Percentiles rank a stretch among this genome's conserved stretches.
These are phyloP conservation scores for Vinca minor DNA, from an alignment of 257 asterid species.

Conservation along the genomic window DNA sequence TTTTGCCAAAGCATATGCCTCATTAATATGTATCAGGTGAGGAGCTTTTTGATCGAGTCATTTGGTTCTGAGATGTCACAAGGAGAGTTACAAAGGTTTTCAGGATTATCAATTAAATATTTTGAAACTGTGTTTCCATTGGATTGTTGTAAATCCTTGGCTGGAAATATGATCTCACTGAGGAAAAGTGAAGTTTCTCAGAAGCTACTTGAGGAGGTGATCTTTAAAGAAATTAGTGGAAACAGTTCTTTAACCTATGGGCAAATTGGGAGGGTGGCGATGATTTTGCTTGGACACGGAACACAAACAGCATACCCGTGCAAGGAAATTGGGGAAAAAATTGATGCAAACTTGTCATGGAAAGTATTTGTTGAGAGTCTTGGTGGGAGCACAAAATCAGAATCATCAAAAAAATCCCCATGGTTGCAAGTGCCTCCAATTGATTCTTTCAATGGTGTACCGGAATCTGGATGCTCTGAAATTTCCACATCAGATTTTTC, in stretches of 20 bases:
- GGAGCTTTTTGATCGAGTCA: constrained; percentile 24
- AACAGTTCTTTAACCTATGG: not conserved
- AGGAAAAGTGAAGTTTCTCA: constrained; percentile 17
- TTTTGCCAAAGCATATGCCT: constrained; percentile 27
- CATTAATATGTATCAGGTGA: constrained; percentile 21
- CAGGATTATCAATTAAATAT: constrained; percentile 17
- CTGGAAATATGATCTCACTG: constrained; percentile 24
- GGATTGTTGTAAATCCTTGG: constrained; percentile 30
- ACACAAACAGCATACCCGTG: not conserved
- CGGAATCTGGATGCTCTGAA: no score
- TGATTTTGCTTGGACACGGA: not conserved
- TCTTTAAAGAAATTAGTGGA: no score
- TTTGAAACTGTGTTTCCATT: constrained; percentile 30
- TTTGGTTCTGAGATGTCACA: constrained; percentile 7
- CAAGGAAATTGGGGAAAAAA: not conserved
- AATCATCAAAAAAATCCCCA: not conserved
- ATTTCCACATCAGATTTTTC: no score
- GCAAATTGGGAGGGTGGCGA: not conserved
- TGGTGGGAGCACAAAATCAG: not conserved
- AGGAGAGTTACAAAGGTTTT: constrained; percentile 14
- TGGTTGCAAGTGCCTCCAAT: not conserved
- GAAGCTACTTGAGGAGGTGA: no score
- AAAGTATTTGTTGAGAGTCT: not conserved
- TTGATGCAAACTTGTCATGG: not conserved
- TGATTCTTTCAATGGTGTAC: not conserved